A percentile compares a stretch with the other conserved stretches of the same genome.
These are phyloP conservation scores for Oryza nivara DNA, from an alignment of 176 grass and related monocot species.

Conservation along the genomic window DNA sequence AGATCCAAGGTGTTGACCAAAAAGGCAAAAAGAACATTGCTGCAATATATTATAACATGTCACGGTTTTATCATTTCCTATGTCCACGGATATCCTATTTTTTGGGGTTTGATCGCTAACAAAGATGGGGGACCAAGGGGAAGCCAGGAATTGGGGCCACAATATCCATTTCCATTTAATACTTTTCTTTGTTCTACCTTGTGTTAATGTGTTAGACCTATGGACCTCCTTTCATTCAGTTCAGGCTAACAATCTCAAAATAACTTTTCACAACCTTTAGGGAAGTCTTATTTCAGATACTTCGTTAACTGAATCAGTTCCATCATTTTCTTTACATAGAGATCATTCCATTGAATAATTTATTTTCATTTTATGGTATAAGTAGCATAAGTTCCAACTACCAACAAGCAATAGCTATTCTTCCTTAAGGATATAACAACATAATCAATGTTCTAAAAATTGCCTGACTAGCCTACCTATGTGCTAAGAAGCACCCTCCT, in stretches of 20 bases:
- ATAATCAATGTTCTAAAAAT: neutral
- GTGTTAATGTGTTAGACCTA: neutral
- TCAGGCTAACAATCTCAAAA: neutral
- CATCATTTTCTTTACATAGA: neutral
- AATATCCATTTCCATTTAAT: neutral
- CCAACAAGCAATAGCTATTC: neutral
- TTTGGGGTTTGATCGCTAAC: neutral
- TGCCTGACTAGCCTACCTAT: neutral
- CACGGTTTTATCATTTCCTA: neutral
- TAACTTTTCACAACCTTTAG: neutral
- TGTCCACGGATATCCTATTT: neutral
- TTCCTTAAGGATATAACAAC: constrained; percentile 1
- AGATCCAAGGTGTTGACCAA: constrained; percentile 7
- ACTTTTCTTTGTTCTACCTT: neutral
- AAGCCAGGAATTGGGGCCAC: neutral
- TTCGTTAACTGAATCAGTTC: neutral
- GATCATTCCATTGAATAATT: neutral
- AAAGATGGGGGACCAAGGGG: neutral
- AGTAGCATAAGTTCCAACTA: neutral
- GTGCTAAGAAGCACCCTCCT: neutral
- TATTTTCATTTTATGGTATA: constrained; percentile 17
- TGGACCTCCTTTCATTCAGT: neutral
- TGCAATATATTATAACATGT: neutral
- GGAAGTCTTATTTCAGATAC: neutral
- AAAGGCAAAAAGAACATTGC: neutral